Base-by-base conservation (phyloP, 306 rosid species). In the Echinosophora koreensis region DNA sequence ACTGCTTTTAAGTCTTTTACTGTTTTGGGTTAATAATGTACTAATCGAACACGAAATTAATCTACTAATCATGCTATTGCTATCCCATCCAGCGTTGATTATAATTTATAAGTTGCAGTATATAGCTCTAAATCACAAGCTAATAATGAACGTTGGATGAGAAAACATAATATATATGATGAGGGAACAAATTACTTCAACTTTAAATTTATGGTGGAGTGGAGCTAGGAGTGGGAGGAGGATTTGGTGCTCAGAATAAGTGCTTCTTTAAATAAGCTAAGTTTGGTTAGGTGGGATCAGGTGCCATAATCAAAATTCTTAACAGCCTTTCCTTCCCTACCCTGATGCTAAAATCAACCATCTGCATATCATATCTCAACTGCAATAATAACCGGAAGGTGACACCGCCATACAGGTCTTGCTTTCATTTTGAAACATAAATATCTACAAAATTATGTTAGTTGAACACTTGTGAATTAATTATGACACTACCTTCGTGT, bases 191-290 rank as follows among this genome's bases (percentile, higher is more conserved):
- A 79, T 78, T 59, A 30, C 69, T 66, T 80, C 28, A 69, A 66
- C 81, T 68, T 83, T 60, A 51, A 69, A 34, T 52, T 65, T 72
- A 80, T 63, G 58, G 64, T 50, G 80, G 71, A 47, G 82, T 68
- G 83, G 46, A n/a, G 22, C 22, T 22, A 22, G 55, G 58, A 83
- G 86, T 88, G 86, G 89, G 58, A 69, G 78, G 84, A 71, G 84
- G 93, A 91, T 86, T 86, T 88, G 88, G 91, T 88, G 83, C 88
- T 71, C 17, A 74, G 95, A 94, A 92, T 92, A 88, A 89, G 85
- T 89, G 78, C 85, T 82, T 61, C 77, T 81, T 46, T 69, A 77
- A 59, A 54, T 59, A 87, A 79, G 78, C 76, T 78, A 73, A 73
- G 63, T 65, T 57, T 38, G 74, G 80, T 83, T 83, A 64, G 68